Evolutionary conservation across 2,329 filamentous ascomycete genomes (phyloP).

Genomic region (Aspergillus terreus): DNA sequence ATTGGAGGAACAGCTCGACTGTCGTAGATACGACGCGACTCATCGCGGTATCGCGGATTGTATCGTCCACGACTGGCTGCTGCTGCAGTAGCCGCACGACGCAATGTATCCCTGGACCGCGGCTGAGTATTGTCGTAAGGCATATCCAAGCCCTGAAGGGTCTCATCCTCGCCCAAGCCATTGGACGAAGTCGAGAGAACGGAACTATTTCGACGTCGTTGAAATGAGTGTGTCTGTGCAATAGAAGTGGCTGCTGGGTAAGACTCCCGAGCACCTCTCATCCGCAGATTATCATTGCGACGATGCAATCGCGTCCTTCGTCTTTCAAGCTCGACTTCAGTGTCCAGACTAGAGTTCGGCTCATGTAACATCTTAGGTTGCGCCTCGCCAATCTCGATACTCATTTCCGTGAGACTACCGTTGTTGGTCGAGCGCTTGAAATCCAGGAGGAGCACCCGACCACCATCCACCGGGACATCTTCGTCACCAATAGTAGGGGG

Average conservation of each 20-base stretch:
- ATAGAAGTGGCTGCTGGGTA: conserved; percentile 20
- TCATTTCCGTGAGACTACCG: conserved; percentile 56
- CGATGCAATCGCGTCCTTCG: conserved; percentile 66
- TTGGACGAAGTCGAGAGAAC: conserved; percentile 23
- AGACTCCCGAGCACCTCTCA: conserved; percentile 19
- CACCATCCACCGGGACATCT: conserved; percentile 73
- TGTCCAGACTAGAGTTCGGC: conserved; percentile 68
- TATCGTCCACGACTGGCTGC: conserved; percentile 68
- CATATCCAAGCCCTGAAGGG: conserved; percentile 61
- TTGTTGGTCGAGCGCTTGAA: conserved; percentile 62
- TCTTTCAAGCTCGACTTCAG: conserved; percentile 74
- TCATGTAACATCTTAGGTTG: conserved; percentile 69
- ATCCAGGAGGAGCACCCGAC: conserved; percentile 68
- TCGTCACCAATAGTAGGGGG: conserved; percentile 64
- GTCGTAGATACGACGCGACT: conserved; percentile 41
- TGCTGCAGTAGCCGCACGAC: conserved; percentile 69
- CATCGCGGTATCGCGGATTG: conserved; percentile 45
- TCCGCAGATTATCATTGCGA: conserved; percentile 42
- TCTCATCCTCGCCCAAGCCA: conserved; percentile 19
- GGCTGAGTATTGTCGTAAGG: conserved; percentile 72
- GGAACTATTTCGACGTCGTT: conserved; percentile 24
- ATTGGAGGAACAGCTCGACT: conserved; percentile 7
- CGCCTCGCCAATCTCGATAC: conserved; percentile 69
- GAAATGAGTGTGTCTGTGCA: conserved; percentile 12
- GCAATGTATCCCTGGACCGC: conserved; percentile 65